phyloP scores from a whole-genome alignment of 345 rosid genomes.

The Syzygium aqueum region DNA sequence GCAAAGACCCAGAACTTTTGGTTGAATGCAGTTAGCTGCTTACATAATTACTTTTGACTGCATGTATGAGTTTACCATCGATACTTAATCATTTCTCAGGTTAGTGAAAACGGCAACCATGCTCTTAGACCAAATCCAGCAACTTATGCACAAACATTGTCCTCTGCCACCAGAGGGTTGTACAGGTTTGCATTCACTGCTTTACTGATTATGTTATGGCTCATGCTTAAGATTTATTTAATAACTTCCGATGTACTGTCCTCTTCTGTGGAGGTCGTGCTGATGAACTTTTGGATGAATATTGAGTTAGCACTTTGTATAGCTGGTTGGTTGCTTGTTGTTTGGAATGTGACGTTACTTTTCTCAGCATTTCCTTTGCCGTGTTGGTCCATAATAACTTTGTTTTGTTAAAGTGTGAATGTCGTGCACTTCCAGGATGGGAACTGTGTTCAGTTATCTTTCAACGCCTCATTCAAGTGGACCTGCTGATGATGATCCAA shows the following conservation, averaged over 20 bases:
- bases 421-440: conserved; percentile 45
- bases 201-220: background rate
- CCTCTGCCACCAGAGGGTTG: conserved; percentile 71
- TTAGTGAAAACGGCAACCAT: conserved; percentile 43
- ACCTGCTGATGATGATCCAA: conserved; percentile 54
- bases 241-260: background rate
- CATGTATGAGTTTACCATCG: background rate
- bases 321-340: background rate
- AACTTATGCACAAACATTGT: conserved; percentile 47
- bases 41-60: background rate
- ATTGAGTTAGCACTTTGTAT: background rate
- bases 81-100: conserved; percentile 32
- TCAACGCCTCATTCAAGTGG: conserved; percentile 34
- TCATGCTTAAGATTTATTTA: background rate
- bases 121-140: conserved; percentile 66
- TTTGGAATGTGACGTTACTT: background rate
- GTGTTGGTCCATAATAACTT: background rate
- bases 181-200: conserved; percentile 35
- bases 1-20: background rate
- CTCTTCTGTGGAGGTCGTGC: background rate
- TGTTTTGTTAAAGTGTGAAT: background rate
- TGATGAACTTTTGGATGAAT: background rate
- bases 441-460: conserved; percentile 80
- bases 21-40: background rate
- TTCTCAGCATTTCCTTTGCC: background rate